phyloP scores from a whole-genome alignment of 306 rosid genomes.

The Medicago ruthenica region DNA sequence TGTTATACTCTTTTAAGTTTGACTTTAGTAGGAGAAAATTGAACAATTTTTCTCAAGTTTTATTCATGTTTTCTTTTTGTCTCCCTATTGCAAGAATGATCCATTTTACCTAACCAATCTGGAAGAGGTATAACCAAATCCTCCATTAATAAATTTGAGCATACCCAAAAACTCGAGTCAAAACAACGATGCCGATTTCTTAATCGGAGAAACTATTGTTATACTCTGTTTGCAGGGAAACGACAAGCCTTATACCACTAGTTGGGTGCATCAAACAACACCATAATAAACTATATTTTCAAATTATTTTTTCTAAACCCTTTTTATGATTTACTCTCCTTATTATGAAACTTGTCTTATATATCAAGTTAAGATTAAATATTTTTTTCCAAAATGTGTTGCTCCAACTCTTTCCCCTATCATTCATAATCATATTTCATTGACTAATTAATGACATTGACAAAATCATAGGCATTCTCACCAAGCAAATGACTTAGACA shows the following conservation, averaged over 20 bases:
- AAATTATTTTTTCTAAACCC: not conserved
- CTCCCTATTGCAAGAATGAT: not conserved
- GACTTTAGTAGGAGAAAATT: slow-evolving; percentile 7
- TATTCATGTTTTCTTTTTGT: not conserved
- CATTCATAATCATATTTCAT: not conserved
- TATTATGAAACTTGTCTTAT: not conserved
- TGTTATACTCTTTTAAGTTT: slow-evolving; percentile 6
- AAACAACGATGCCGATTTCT: not conserved
- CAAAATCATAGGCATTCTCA: slow-evolving; percentile 41
- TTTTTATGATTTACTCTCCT: not conserved
- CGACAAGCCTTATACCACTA: not conserved
- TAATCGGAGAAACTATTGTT: not conserved
- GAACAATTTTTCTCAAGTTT: slow-evolving; percentile 8
- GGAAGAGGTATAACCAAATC: not conserved
- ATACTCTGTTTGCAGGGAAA: not conserved
- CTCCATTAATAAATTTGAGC: slow-evolving; percentile 8
- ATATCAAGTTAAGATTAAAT: not conserved
- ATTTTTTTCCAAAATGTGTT: not conserved
- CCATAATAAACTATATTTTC: not conserved
- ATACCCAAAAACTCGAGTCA: slow-evolving; percentile 22
- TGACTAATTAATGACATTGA: slow-evolving; percentile 7
- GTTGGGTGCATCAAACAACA: not conserved
- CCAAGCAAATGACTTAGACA: not conserved
- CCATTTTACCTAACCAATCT: not conserved
- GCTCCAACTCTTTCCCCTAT: not conserved